Percentiles rank a stretch among this genome's conserved stretches.
phyloP scores from a whole-genome alignment of 2,329 filamentous ascomycete genomes.

The Camptophora hylomeconis region DNA sequence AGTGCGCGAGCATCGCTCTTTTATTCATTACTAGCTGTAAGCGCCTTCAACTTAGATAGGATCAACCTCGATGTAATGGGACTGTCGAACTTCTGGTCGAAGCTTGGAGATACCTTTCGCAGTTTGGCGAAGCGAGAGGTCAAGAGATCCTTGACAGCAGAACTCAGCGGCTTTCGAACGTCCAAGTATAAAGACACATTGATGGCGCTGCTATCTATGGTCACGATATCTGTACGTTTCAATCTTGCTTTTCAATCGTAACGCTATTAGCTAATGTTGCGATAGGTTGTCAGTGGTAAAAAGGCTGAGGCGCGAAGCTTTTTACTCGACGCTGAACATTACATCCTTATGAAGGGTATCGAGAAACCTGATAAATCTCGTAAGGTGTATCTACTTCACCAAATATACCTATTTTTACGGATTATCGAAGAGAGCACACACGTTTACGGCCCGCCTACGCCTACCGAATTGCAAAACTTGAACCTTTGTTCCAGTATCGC shows the following conservation, averaged over 20 bases:
- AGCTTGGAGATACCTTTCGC: too few relatives aligned
- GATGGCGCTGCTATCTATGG: conserved; percentile 32
- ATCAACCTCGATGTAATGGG: too few relatives aligned
- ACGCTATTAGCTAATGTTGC: too few relatives aligned
- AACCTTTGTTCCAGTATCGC: too few relatives aligned
- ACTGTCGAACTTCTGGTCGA: too few relatives aligned
- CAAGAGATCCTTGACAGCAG: too few relatives aligned
- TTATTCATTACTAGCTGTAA: too few relatives aligned
- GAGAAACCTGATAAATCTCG: conserved; percentile 26
- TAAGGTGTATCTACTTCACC: conserved; percentile 32
- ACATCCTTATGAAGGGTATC: conserved; percentile 29
- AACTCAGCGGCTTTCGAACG: too few relatives aligned
- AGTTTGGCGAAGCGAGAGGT: too few relatives aligned
- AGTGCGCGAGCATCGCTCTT: too few relatives aligned
- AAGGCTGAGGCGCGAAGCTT: conserved; percentile 25
- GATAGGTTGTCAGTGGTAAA: conserved; percentile 19
- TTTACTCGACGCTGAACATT: conserved; percentile 31
- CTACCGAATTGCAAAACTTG: conserved; percentile 28
- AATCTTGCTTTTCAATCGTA: too few relatives aligned
- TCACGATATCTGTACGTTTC: conserved; percentile 24
- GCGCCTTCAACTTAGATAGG: too few relatives aligned
- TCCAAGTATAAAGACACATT: conserved; percentile 33
- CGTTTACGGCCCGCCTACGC: conserved; percentile 17
- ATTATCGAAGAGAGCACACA: conserved; percentile 33
- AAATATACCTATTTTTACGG: conserved; percentile 34